Base-by-base conservation (phyloP, 2,329 filamentous ascomycete species). In the Elsinoe arachidis region DNA sequence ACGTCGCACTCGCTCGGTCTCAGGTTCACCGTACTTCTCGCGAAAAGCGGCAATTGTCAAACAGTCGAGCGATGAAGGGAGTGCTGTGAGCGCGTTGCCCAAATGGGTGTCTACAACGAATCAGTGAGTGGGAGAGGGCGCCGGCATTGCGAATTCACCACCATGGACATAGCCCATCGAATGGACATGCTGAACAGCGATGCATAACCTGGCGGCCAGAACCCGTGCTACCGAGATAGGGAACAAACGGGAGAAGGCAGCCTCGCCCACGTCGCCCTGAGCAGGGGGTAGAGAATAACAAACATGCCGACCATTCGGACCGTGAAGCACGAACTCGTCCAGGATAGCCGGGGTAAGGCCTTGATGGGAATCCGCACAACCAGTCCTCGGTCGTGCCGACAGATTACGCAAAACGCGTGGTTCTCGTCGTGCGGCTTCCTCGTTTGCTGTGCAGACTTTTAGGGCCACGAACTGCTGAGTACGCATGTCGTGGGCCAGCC, bases 341-440 rank as follows among this genome's bases (percentile, higher is more conserved):
- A 53, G 47, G 2, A 53, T 17, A 4, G 33, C 34, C 3, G 12
- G 12, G 3, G n/a, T 15, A 6, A 43, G 38, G 19, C 3, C 11
- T 14, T 38, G 9, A 17, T n/a, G 15, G 6, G 23, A 3, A 6
- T n/a, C n/a, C n/a, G n/a, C n/a, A n/a, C n/a, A n/a, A n/a, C n/a
- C n/a, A n/a, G n/a, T n/a, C n/a, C n/a, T n/a, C 14, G 14, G 5
- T 14, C n/a, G 38, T 43, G 9, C 3, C 9, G 12, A 15, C 3
- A 43, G n/a, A 6, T 17, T 3, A 17, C 38, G 38, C 38, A 43
- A 17, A 3, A 43, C 17, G 3, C 19, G 12, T 38, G n/a, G n/a
- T 17, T 43, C 38, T 19, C 38, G 3, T 43, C 12, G 14, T 2
- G 64, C 62, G 35, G 67, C 66, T 43, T 66, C 64, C 9, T n/a